Evolutionary conservation across 2,329 filamentous ascomycete species (phyloP), one percentile per base, ranked within the genome.

Genomic region (Scytalidium lignicola): DNA sequence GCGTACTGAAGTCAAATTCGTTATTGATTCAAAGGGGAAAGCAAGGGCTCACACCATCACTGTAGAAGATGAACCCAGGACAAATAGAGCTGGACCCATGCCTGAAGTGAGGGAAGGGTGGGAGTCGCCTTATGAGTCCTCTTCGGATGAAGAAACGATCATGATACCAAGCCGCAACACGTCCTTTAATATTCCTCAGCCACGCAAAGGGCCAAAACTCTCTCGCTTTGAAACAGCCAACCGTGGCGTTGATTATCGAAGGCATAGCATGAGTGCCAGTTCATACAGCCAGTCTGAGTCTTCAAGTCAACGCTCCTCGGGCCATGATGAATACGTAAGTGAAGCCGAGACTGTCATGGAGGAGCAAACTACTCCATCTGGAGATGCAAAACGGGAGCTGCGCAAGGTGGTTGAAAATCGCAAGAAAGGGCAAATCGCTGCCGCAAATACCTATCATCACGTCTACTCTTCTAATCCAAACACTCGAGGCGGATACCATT

Each of bases 81-180:
- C 53, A 46, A 55, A 32, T n/a, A 41, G 50, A 52, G 47, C 49
- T 44, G 51, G 57, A 45, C 42, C 52, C 41, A 42, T 56, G 49
- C 41, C 54, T 28, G 43, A 47, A 21, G 22, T 45, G 23, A 53
- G 50, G 39, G 67, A 65, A 44, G 67, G 66, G 37, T 74, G 70
- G 67, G 70, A 72, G 13, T 74, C 74, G 0, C 73, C 55, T 19
- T 56, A 60, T 43, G 74, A 75, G 2, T 82, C 79, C 1, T 83
- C 80, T 0, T 75, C 74, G 3, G 82, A 85, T 53, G 81, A 85
- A 47, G 82, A 85, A 49, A 79, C 79, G 12, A 84, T 85, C 52
- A 74, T 84, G 44, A 80, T 85, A 37, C 80, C 81, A 23, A 83
- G 80, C 61, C 73, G 80, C 41, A 79, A 74, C 52, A 70, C 71